Evolutionary conservation across 2,329 filamentous ascomycete genomes (phyloP), one percentile per base, ranked within the genome.

Genomic region (Diaporthe vexans): DNA sequence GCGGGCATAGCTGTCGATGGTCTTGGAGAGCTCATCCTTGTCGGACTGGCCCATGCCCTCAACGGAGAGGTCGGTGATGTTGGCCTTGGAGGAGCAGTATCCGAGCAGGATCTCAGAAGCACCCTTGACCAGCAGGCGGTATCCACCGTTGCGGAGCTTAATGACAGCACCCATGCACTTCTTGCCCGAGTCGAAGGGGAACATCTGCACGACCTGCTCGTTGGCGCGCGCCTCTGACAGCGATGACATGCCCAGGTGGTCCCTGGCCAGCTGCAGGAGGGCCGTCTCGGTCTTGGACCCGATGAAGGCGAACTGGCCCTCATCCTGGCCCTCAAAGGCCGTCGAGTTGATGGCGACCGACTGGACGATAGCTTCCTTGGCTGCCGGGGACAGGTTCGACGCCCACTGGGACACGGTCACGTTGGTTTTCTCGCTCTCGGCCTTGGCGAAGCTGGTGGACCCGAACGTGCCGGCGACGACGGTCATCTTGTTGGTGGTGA

Each of bases 401-500:
- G 81, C 81, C 82, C 82, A 83, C 59, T 81, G 79, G 1, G 80
- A 75, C 13, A 82, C 52, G 0, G 57, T 73, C 46, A 63, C 48
- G 35, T 2, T 40, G 3, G 35, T 52, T 21, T 46, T 37, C 8
- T 73, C 43, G 11, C 40, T 17, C 40, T 59, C 74, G 21, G 71
- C 33, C 33, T 73, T 75, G 37, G 57, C 46, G 37, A 75, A 75
- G 33, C 17, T 65, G 24, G 65, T 46, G 24, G 74, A 67, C 11
- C 92, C 92, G 48, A 94, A 83, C 4, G 92, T 91, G 10, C 92
- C 93, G 37, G 93, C 91, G 51, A 95, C 93, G 1, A 95, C 93
- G 0, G 91, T 93, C 92, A 94, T 94, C 81, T 91, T 91, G 80
- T 94, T 94, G 74, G 93, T 92, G 0, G 93, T 94, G 24, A 94